Conservation (phyloP, 306 rosid species). For the Delonix regia region DNA sequence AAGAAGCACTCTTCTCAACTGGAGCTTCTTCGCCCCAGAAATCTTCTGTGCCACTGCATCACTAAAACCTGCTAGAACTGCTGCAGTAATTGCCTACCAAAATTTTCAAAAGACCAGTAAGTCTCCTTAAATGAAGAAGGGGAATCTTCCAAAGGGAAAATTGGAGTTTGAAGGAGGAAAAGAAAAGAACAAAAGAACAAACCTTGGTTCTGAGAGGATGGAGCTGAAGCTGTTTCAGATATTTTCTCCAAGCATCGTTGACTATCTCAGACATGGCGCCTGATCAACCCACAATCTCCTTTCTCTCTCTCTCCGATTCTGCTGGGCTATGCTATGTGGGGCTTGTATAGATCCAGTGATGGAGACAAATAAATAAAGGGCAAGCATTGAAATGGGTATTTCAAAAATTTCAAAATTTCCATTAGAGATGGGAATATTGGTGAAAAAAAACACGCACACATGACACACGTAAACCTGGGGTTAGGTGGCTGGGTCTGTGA, state of each 20-base stretch:
- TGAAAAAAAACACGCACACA: not conserved
- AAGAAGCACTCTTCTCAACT: slow-evolving; percentile 75
- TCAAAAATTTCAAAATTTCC: not conserved
- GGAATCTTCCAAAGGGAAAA: not conserved
- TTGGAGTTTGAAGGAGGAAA: not conserved
- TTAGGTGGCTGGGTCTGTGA: not conserved
- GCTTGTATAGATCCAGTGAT: not conserved
- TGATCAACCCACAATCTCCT: slow-evolving; percentile 36
- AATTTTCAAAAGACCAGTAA: not conserved
- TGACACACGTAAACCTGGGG: not conserved
- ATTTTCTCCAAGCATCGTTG: slow-evolving; percentile 63
- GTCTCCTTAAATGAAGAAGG: not conserved
- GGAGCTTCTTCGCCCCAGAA: slow-evolving; percentile 87
- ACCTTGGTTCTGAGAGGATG: slow-evolving; percentile 98
- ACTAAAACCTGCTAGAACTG: slow-evolving; percentile 78
- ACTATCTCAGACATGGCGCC: slow-evolving; percentile 72
- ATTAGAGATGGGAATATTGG: not conserved
- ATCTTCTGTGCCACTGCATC: slow-evolving; percentile 88
- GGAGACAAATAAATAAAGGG: slow-evolving; percentile 25
- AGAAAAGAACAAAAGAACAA: slow-evolving; percentile 1
- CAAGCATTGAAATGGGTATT: not conserved
- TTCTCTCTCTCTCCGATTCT: slow-evolving; percentile 9
- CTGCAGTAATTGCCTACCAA: slow-evolving; percentile 81
- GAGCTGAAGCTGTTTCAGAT: slow-evolving; percentile 71
- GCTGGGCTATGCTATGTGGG: not conserved